Evolutionary conservation across 2,329 filamentous ascomycete genomes (phyloP).

Genomic region (Verticillium dahliae): DNA sequence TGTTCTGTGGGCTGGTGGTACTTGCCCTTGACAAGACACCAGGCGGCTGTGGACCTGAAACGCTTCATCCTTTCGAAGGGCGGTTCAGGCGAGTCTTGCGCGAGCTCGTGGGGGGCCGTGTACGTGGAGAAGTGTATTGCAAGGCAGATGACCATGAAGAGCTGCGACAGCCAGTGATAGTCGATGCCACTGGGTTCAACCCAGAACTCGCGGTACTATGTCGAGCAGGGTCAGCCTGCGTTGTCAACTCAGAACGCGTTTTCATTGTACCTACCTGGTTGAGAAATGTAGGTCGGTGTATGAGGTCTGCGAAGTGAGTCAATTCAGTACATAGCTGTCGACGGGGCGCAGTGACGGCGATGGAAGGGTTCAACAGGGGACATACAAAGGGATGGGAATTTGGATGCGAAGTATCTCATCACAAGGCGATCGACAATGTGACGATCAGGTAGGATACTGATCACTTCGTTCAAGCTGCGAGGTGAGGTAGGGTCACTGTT

Average conservation of each 20-base stretch:
- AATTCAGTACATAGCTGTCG: too few relatives aligned
- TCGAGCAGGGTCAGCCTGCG: neutral
- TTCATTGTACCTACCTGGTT: constrained; percentile 25
- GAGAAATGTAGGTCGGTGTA: constrained; percentile 47
- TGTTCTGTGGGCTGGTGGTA: constrained; percentile 41
- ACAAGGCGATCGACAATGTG: constrained; percentile 42
- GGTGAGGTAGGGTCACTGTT: constrained; percentile 20
- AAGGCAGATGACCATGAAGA: constrained; percentile 40
- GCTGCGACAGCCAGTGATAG: constrained; percentile 41
- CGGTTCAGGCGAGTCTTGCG: constrained; percentile 29
- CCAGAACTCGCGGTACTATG: constrained; percentile 44
- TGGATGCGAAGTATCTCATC: constrained; percentile 46
- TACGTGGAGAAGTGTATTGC: constrained; percentile 38
- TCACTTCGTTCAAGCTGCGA: constrained; percentile 36
- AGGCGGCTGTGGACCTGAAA: constrained; percentile 43
- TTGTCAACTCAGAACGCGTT: neutral
- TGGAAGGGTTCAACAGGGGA: neutral
- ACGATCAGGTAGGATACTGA: constrained; percentile 40
- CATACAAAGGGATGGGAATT: constrained; percentile 45
- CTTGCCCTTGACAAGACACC: constrained; percentile 42
- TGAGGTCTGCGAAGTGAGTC: constrained; percentile 30
- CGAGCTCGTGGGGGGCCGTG: constrained; percentile 35
- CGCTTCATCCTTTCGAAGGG: constrained; percentile 37
- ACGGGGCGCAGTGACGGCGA: too few relatives aligned
- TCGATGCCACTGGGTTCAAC: constrained; percentile 29